A percentile compares a stretch with the other conserved stretches of the same genome.
phyloP scores from a whole-genome alignment of 73 alveolate genomes.

The Blepharisma stoltei region DNA sequence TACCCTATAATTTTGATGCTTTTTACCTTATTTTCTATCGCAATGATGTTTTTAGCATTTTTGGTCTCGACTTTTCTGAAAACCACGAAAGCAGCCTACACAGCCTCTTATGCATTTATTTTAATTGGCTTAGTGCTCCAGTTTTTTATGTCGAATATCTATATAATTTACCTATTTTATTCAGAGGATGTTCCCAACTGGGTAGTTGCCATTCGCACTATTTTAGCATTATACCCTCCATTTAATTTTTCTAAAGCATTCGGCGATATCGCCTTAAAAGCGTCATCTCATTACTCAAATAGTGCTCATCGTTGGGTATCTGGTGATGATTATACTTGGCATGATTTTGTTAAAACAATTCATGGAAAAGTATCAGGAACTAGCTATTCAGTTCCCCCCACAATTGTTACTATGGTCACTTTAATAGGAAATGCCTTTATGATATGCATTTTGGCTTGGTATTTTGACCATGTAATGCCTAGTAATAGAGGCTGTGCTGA shows the following conservation, averaged over 20 bases:
- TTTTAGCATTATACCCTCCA: slow-evolving; percentile 28
- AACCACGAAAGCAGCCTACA: slow-evolving; percentile 29
- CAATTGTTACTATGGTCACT: slow-evolving; percentile 10
- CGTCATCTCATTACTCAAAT: slow-evolving; percentile 46
- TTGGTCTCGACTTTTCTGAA: not conserved
- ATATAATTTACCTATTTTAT: slow-evolving; percentile 15
- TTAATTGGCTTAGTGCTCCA: slow-evolving; percentile 26
- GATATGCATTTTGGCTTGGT: slow-evolving; percentile 39
- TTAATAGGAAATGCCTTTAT: slow-evolving; percentile 17
- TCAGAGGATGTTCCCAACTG: slow-evolving; percentile 23
- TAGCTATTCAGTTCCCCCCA: slow-evolving; percentile 32
- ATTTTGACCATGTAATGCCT: slow-evolving; percentile 50
- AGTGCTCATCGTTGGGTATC: slow-evolving; percentile 48
- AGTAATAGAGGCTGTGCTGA: slow-evolving; percentile 55
- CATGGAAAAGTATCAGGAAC: slow-evolving; percentile 32
- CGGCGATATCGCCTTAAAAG: slow-evolving; percentile 44
- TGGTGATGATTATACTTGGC: slow-evolving; percentile 48
- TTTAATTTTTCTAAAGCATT: slow-evolving; percentile 39
- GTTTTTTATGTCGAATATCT: slow-evolving; percentile 8
- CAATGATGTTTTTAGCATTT: slow-evolving; percentile 29
- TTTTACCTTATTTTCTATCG: slow-evolving; percentile 22
- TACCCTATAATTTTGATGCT: not conserved
- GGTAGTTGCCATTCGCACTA: not conserved
- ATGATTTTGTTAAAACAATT: slow-evolving; percentile 27
- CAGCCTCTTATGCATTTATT: slow-evolving; percentile 29